Conservation (phyloP, 192 early-diverging fungal species). For the Backusella circina region DNA sequence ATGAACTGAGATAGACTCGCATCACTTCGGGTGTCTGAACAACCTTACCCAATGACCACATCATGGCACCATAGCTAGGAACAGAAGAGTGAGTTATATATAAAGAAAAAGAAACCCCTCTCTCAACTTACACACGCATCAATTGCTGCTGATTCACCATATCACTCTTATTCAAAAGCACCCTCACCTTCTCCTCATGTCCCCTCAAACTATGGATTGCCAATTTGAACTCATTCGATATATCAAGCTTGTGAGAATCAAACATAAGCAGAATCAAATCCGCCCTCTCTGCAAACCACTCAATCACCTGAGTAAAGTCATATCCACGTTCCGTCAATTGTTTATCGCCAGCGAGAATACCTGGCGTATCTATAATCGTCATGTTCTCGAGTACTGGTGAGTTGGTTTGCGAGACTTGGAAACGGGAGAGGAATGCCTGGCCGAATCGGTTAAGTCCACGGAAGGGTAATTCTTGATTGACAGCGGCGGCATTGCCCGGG, state of each 20-base stretch:
- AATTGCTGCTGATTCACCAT: slow-evolving; percentile 80
- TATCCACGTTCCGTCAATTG: slow-evolving; percentile 75
- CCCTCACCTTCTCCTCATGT: slow-evolving; percentile 79
- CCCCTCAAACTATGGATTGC: slow-evolving; percentile 69
- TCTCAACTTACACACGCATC: slow-evolving; percentile 67
- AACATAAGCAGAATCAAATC: slow-evolving; percentile 80
- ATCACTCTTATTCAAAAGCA: slow-evolving; percentile 84
- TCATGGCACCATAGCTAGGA: slow-evolving; percentile 73
- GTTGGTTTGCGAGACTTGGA: slow-evolving; percentile 74
- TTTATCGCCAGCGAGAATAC: slow-evolving; percentile 78
- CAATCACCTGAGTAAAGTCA: slow-evolving; percentile 72
- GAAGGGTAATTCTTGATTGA: slow-evolving; percentile 73
- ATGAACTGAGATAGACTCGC: slow-evolving; percentile 74
- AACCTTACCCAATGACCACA: slow-evolving; percentile 90
- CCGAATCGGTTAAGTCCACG: slow-evolving; percentile 71
- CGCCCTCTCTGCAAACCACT: slow-evolving; percentile 84
- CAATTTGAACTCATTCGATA: slow-evolving; percentile 79
- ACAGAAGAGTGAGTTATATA: background rate
- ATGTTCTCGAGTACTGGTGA: slow-evolving; percentile 72
- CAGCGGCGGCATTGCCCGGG: slow-evolving; percentile 80
- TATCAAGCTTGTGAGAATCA: slow-evolving; percentile 84
- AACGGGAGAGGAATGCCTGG: slow-evolving; percentile 72
- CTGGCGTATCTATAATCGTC: slow-evolving; percentile 83
- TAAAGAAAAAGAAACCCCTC: too few species aligned
- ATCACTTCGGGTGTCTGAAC: slow-evolving; percentile 80